Base-by-base conservation (phyloP, 805 yeast species). In the Candida parachauliodes region DNA sequence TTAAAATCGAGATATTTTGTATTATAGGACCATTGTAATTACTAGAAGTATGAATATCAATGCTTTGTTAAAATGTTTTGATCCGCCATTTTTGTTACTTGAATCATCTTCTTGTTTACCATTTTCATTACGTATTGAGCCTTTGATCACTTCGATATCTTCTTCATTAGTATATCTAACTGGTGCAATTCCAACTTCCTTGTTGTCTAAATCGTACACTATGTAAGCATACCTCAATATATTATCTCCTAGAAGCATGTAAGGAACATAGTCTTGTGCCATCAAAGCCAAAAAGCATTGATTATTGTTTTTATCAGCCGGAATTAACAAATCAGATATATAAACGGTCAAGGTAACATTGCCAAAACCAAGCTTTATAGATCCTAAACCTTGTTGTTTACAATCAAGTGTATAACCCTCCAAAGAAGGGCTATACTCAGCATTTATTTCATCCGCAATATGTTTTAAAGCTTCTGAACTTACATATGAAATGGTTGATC, bases 331-430 rank as follows among this genome's bases (percentile, higher is more conserved):
- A 37, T 59, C 53, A 9, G 42, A 54, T 47, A 53, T 50, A 18
- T 85, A 81, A 8, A 74, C 76, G 8, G 62, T 52, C 41, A 83
- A 74, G 8, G 54, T 48, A 2, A 25, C 18, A 20, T 30, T 37
- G n/a, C 29, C 36, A 12, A 32, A 32, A 8, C 24, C 21, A 20
- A 24, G n/a, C 8, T 5, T 25, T 9, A 32, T 4, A 12, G 7
- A 6, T 8, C 8, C 7, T 18, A 8, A 10, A 19, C n/a, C 12
- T 6, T 8, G 4, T 22, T 33, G 32, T 31, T 38, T 22, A 20
- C 41, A 39, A 14, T 29, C 34, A 5, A 39, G 16, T 14, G 14
- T 18, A 25, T 34, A 34, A 11, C 28, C 33, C 17, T 24, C 16
- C 9, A 25, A 16, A 8, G 38, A 31, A 19, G 30, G 16, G 26